These are phyloP conservation scores for Sugiyamaella chiloensis DNA, from an alignment of 805 yeast species.

Conservation along the genomic window DNA sequence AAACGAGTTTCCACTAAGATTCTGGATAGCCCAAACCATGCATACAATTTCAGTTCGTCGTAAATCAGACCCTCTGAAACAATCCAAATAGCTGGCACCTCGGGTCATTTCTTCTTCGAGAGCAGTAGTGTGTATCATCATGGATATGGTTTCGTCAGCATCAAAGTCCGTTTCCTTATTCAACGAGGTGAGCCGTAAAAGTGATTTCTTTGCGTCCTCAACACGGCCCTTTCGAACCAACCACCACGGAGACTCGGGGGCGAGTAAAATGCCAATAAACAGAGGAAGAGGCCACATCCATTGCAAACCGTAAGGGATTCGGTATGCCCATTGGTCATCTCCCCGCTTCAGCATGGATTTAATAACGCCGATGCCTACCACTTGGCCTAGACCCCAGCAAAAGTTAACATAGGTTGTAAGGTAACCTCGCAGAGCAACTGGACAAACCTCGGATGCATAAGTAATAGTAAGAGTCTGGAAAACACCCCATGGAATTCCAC, in stretches of 20 bases:
- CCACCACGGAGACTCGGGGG: constrained; percentile 56
- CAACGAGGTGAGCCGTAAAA: constrained; percentile 33
- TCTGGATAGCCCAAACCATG: constrained; percentile 45
- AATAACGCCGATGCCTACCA: constrained; percentile 51
- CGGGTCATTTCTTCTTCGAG: constrained; percentile 25
- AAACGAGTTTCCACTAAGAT: constrained; percentile 38
- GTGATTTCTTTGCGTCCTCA: constrained; percentile 42
- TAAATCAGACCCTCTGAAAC: constrained; percentile 45
- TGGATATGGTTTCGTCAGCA: constrained; percentile 38
- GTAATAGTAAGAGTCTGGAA: constrained; percentile 49
- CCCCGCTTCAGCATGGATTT: constrained; percentile 5
- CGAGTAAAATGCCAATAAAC: constrained; percentile 38
- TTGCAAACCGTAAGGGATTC: constrained; percentile 56
- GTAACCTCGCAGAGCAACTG: constrained; percentile 46
- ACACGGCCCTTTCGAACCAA: constrained; percentile 41
- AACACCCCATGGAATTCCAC: constrained; percentile 49
- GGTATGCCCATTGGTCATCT: constrained; percentile 41
- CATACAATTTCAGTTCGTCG: constrained; percentile 52
- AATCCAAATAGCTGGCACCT: constrained; percentile 33
- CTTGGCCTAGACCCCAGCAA: constrained; percentile 57
- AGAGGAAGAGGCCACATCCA: constrained; percentile 61
- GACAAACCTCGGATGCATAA: constrained; percentile 55
- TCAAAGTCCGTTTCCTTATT: constrained; percentile 1
- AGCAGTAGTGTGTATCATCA: constrained; percentile 45
- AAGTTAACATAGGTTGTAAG: constrained; percentile 50